Base-by-base conservation (phyloP, 1,284 basidiomycete species). In the Uromyces viciae-fabae region DNA sequence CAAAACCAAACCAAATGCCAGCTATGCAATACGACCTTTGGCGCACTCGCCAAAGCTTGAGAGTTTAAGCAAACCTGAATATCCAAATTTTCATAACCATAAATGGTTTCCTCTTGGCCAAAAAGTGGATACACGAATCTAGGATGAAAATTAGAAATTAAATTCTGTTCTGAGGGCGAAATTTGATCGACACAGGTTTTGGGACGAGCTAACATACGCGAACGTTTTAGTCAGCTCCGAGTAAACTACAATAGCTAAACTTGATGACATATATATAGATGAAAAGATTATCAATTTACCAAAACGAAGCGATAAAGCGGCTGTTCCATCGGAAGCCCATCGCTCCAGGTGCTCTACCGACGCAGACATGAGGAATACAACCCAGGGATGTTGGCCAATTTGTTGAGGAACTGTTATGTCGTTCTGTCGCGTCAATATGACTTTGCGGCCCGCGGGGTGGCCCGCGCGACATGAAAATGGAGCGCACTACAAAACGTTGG, bases 51-150 rank as follows among this genome's bases (percentile, higher is more conserved):
- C n/a, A n/a, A 31, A 2, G 43, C 43, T 11, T 1, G 19, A 25
- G 46, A 49, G n/a, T 1, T 72, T 14, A 83, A 85, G 38, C 78
- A 52, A 31, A 95, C 94, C 86, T 95, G 90, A 83, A 97, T 91
- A 43, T 89, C 86, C 77, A 98, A 88, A 84, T 91, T 91, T 82
- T 90, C 89, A 87, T 98, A 99, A 2, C 96, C 96, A 86, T 96
- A 99, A 83, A 99, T 92, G 86, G 92, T 95, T 88, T 99, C 95
- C 79, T 96, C 93, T 84, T 98, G 94, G 75, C 96, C 96, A 85
- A 92, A 98, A 86, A 98, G 94, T 36, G 85, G 85, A 77, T 86
- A 85, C 33, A 85, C 84, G 78, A 85, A 85, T 14, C 82, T 75
- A 4, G 85, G 85, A 22, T 82, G 68, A 81, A 85, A 86, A 31